These are phyloP conservation scores for Colletotrichum phormii DNA, from an alignment of 2,329 filamentous ascomycete genomes.

Conservation along the genomic window DNA sequence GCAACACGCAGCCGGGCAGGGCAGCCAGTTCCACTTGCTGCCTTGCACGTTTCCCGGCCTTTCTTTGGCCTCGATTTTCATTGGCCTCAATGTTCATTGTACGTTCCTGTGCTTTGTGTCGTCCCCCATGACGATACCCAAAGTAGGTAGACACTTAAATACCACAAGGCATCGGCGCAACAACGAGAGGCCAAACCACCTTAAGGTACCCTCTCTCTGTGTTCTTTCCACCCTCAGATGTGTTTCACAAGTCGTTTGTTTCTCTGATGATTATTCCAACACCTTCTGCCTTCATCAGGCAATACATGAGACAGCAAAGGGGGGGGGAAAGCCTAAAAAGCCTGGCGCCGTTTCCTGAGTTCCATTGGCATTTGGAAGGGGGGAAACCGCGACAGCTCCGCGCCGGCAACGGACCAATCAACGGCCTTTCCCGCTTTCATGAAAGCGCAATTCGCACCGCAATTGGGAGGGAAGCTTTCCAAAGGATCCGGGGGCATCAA, in stretches of 20 bases:
- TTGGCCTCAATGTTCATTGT: background rate
- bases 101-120: background rate
- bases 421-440: background rate
- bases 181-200: background rate
- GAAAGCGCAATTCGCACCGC: slow-evolving; percentile 1
- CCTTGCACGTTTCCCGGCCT: background rate
- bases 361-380: background rate
- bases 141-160: background rate
- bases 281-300: background rate
- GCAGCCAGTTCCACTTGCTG: slow-evolving; percentile 2
- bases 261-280: background rate
- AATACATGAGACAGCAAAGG: background rate
- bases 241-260: background rate
- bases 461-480: background rate
- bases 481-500: background rate
- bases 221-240: background rate
- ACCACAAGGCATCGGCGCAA: background rate
- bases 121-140: background rate
- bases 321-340: background rate
- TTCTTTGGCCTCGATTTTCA: background rate
- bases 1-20: background rate
- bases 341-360: background rate
- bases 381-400: slow-evolving; percentile 19
- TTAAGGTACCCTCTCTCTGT: background rate
- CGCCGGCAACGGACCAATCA: slow-evolving; percentile 5